Evolutionary conservation across 331 rosid genomes (phyloP).

Genomic region (Arachis monticola): DNA sequence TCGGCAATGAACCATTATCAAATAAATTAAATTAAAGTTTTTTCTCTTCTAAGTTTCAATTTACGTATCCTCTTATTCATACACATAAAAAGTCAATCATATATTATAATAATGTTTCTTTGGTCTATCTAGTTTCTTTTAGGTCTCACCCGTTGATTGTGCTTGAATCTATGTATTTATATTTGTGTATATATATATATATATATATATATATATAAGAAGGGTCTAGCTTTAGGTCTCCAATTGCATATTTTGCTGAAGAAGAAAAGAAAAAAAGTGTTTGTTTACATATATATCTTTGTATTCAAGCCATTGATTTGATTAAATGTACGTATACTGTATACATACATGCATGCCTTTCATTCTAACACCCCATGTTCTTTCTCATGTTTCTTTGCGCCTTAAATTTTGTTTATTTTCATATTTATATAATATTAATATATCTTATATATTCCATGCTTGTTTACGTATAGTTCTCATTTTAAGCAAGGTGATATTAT

Average conservation of each 20-base stretch:
- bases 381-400: conserved; percentile 39
- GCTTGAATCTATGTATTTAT: conserved; percentile 19
- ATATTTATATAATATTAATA: neutral
- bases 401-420: neutral
- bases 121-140: conserved; percentile 15
- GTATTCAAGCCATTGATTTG: neutral
- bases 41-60: conserved; percentile 46
- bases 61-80: conserved; percentile 45
- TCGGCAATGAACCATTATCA: conserved; percentile 63
- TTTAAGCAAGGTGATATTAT: conserved; percentile 1
- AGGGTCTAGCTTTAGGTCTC: conserved; percentile 31
- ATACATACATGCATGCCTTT: no score
- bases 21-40: conserved; percentile 20
- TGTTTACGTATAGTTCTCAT: neutral
- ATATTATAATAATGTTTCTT: conserved; percentile 17
- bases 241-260: conserved; percentile 53
- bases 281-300: conserved; percentile 18
- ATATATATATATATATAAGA: neutral
- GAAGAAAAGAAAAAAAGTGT: conserved; percentile 49
- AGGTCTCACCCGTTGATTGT: conserved; percentile 33
- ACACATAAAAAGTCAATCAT: conserved; percentile 48
- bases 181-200: no score
- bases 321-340: neutral
- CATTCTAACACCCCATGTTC: conserved; percentile 27
- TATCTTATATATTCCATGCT: conserved; percentile 6